Evolutionary conservation across 1,284 basidiomycete species (phyloP).

Genomic region (Ganoderma resinaceum): DNA sequence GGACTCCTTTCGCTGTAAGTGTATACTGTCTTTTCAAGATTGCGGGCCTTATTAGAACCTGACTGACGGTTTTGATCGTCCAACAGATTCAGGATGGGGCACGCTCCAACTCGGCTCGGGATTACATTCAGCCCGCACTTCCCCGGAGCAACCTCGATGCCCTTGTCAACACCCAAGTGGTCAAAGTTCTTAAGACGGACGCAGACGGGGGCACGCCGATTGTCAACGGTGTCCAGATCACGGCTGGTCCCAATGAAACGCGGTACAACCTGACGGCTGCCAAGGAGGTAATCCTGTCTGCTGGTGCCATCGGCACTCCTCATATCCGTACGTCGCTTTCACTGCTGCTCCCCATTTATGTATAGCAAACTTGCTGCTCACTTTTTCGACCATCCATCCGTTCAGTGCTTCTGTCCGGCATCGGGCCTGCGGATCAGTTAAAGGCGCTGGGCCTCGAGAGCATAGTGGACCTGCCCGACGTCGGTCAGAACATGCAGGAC

Average conservation of each 20-base stretch:
- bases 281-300: constrained; percentile 37
- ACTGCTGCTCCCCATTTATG: not conserved
- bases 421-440: constrained; percentile 28
- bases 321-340: constrained; percentile 34
- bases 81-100: constrained; percentile 32
- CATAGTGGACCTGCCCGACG: constrained; percentile 43
- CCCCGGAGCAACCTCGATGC: constrained; percentile 48
- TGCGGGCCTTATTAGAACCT: not conserved
- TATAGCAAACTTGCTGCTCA: too few relatives aligned
- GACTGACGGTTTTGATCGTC: not conserved
- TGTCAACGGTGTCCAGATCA: constrained; percentile 44
- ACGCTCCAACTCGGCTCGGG: constrained; percentile 39
- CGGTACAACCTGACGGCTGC: constrained; percentile 29
- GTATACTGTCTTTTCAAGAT: too few relatives aligned
- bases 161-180: constrained; percentile 47
- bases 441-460: constrained; percentile 36
- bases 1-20: constrained; percentile 17
- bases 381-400: constrained; percentile 21
- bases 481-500: constrained; percentile 47
- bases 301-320: constrained; percentile 37
- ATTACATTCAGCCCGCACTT: constrained; percentile 40
- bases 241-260: constrained; percentile 1
- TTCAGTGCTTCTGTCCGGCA: constrained; percentile 37
- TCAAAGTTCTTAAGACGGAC: constrained; percentile 42
- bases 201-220: constrained; percentile 24